Base-by-base conservation (phyloP, 208 protist species). In the Porcisia deanei region DNA sequence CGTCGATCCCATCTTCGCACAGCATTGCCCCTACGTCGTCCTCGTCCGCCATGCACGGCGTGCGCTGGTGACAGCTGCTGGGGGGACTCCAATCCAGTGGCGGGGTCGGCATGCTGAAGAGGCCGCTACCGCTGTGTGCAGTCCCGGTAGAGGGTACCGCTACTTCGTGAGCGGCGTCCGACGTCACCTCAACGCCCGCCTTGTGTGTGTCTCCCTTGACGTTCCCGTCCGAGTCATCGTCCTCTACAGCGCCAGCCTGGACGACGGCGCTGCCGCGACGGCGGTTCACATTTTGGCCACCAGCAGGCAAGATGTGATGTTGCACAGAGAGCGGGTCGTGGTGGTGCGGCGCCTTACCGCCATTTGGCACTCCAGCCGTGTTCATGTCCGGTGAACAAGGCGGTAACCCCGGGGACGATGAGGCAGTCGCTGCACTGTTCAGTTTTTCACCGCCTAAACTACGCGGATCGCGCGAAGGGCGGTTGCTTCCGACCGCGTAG, bases 21-120 rank as follows among this genome's bases (percentile, higher is more conserved):
- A 84, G 49, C 20, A 86, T 75, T 18, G 58, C 75, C 8, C 59
- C 76, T 3, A 86, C 83, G 43, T 92, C 89, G 52, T 96, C 89
- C 39, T 86, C 87, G 20, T 86, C 91, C 34, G 92, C 77, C 75
- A 96, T 91, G 70, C 85, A 88, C 14, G 91, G 88, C 16, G 91
- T 96, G 73, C 91, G 91, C 70, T 93, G 88, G 64, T 96, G 91
- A 52, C 86, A 88, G 78, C 86, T 91, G 41, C 73, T 64, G 14
- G 89, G 89, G 37, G 90, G 90, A 25, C 75, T 49, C 83, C 83
- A 83, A 41, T 85, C 86, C 30, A 75, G 71, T 12, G 72, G 55
- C 47, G 66, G 72, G 0, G 77, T 57, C 4, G 77, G 16, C 25
- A n/a, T 18, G 12, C 43, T 66, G 39, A 8, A 37, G 10, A 41